Conservation (phyloP, 2,329 filamentous ascomycete species). For the Cladorrhinum sp. region DNA sequence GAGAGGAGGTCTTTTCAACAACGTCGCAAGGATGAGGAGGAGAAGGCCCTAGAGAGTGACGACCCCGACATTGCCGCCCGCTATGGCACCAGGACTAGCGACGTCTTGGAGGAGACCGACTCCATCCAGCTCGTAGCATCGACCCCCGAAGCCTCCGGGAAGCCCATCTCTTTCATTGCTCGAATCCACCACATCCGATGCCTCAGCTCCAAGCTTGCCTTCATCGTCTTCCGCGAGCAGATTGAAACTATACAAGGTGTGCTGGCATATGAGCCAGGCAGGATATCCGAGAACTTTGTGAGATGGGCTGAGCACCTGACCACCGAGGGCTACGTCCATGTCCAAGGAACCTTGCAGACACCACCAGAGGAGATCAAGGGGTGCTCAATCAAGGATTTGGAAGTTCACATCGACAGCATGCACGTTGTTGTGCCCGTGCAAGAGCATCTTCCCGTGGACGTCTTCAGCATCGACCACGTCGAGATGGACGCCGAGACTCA, state of each 20-base stretch:
- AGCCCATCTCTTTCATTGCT: slow-evolving; percentile 64
- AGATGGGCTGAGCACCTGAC: slow-evolving; percentile 84
- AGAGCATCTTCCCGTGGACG: slow-evolving; percentile 49
- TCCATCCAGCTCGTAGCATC: slow-evolving; percentile 36
- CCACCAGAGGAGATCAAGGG: slow-evolving; percentile 68
- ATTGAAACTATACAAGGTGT: slow-evolving; percentile 82
- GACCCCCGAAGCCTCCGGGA: slow-evolving; percentile 52
- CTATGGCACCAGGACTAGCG: slow-evolving; percentile 30
- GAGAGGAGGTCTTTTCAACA: slow-evolving; percentile 31
- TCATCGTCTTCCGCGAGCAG: slow-evolving; percentile 82
- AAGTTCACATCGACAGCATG: slow-evolving; percentile 64
- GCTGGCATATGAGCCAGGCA: slow-evolving; percentile 57
- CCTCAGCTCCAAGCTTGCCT: slow-evolving; percentile 73
- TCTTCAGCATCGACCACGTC: slow-evolving; percentile 45
- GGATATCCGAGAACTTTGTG: slow-evolving; percentile 70
- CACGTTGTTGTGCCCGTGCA: slow-evolving; percentile 50
- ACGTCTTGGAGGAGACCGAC: slow-evolving; percentile 22
- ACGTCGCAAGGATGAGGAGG: slow-evolving; percentile 37
- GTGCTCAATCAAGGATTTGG: slow-evolving; percentile 71
- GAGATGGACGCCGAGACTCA: slow-evolving; percentile 36
- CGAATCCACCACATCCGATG: slow-evolving; percentile 76
- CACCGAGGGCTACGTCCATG: slow-evolving; percentile 72
- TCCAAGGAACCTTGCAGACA: slow-evolving; percentile 69
- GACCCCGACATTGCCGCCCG: slow-evolving; percentile 30
- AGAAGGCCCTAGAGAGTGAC: slow-evolving; percentile 29